Evolutionary conservation across 345 rosid species (phyloP).

Genomic region (Angophora floribunda): DNA sequence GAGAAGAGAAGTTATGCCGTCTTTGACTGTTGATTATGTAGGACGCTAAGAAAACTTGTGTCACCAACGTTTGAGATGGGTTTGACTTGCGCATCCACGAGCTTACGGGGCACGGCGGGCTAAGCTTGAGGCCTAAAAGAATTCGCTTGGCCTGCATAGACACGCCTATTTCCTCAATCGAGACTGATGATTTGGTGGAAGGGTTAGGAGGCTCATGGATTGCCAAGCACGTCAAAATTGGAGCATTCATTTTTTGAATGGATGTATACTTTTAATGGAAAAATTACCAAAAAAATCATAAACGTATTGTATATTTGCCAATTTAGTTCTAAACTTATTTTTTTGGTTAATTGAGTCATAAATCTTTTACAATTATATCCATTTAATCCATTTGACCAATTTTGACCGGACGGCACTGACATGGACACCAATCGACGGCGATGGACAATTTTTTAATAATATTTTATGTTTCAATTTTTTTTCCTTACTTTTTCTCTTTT

Average conservation of each 20-base stretch:
- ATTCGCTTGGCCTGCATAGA: not conserved
- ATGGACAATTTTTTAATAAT: too few species aligned
- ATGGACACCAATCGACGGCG: too few species aligned
- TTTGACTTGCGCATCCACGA: not conserved
- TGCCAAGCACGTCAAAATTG: not conserved
- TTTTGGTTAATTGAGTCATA: too few species aligned
- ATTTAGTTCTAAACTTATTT: too few species aligned
- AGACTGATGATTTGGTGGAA: not conserved
- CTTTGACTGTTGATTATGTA: not conserved
- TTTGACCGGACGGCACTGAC: too few species aligned
- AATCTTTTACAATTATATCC: too few species aligned
- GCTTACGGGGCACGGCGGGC: not conserved
- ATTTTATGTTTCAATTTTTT: too few species aligned
- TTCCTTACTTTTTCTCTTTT: too few species aligned
- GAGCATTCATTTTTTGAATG: not conserved
- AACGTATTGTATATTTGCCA: too few species aligned
- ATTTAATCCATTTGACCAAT: too few species aligned
- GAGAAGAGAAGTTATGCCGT: not conserved
- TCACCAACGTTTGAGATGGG: not conserved
- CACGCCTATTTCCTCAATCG: not conserved
- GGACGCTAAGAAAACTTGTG: too few species aligned
- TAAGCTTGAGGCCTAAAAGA: not conserved
- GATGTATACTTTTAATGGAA: not conserved
- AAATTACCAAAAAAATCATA: too few species aligned
- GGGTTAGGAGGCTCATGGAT: not conserved